Base-by-base conservation (phyloP, 1,139 yeast genomes). In the Ogataea hybrid region DNA sequence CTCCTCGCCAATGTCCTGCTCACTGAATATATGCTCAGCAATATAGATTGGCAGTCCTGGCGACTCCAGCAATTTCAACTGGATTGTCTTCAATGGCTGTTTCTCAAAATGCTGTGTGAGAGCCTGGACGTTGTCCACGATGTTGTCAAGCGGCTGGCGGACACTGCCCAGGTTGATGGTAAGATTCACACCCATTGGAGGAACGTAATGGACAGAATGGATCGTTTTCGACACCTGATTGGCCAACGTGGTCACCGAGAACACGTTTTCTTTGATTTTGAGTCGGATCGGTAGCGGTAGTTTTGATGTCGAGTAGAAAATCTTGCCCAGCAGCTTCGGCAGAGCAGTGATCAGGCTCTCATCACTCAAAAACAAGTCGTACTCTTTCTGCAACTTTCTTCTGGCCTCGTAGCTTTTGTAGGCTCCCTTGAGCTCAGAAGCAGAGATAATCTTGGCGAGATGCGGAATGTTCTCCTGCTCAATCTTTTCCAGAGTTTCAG, bases 1-100 rank as follows among this genome's bases (percentile, higher is more conserved):
- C n/a, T 53, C 56, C 12, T 53, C 58, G 25, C 56, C 53, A 9
- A 61, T 54, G 35, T 66, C 76, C 25, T 67, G 74, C n/a, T 64
- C 66, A 31, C 65, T 59, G 61, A 76, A 79, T 37, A 87, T 71
- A 46, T 71, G 73, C 28, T 83, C 83, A 36, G 84, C 70, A 58
- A 82, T 77, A 66, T 72, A 92, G 48, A 92, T 70, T 31, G 98
- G 97, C 57, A 92, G 70, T 16, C 92, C 77, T 21, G 97, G 96
- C 18, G 96, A 86, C 34, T 66, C 63, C 42, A 72, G 68, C 11
- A 92, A 73, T 68, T 88, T 88, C 51, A 90, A 63, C 64, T 79
- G 79, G 34, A 88, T 68, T 32, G 82, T 70, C 63, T 86, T 80
- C 44, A 83, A 61, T 34, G 70, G 69, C 29, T 67, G 61, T 35